A percentile compares a stretch with the other conserved stretches of the same genome.
These are phyloP conservation scores for Rhizopus delemar DNA, from an alignment of 371 early-diverging fungal genomes.

Conservation along the genomic window DNA sequence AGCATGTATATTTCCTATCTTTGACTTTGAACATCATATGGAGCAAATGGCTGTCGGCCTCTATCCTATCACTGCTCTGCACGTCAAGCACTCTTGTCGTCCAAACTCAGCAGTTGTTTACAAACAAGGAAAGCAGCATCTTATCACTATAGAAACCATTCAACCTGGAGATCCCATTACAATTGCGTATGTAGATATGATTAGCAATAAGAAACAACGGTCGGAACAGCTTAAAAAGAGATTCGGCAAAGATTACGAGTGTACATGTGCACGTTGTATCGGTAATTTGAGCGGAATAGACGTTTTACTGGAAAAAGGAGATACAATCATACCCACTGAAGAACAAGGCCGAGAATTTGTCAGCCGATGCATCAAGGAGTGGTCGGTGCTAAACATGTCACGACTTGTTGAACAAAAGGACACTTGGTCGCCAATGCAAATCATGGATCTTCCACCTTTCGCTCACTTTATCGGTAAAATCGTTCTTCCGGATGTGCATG, in stretches of 20 bases:
- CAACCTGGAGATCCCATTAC: constrained; percentile 68
- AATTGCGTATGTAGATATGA: constrained; percentile 74
- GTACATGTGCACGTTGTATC: constrained; percentile 37
- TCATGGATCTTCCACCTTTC: constrained; percentile 34
- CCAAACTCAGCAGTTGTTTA: constrained; percentile 75
- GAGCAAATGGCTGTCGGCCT: constrained; percentile 72
- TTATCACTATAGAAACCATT: constrained; percentile 66
- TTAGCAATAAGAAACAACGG: constrained; percentile 56
- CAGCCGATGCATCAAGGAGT: constrained; percentile 23
- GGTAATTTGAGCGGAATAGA: constrained; percentile 19
- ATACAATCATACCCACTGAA: constrained; percentile 5
- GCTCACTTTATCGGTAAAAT: constrained; percentile 37
- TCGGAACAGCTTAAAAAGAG: constrained; percentile 45
- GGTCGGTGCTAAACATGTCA: constrained; percentile 40
- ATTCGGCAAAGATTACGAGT: constrained; percentile 34
- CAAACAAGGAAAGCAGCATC: constrained; percentile 42
- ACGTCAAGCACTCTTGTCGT: constrained; percentile 78
- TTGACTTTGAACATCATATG: constrained; percentile 54
- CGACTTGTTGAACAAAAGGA: constrained; percentile 16
- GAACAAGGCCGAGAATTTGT: constrained; percentile 12
- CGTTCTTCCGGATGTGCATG: constrained; percentile 35
- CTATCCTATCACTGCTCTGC: constrained; percentile 73
- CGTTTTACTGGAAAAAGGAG: constrained; percentile 16
- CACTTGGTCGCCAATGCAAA: constrained; percentile 23
- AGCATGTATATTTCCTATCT: constrained; percentile 19